Evolutionary conservation across 768 basidiomycete species (phyloP).

Genomic region (Boletus insuetus): DNA sequence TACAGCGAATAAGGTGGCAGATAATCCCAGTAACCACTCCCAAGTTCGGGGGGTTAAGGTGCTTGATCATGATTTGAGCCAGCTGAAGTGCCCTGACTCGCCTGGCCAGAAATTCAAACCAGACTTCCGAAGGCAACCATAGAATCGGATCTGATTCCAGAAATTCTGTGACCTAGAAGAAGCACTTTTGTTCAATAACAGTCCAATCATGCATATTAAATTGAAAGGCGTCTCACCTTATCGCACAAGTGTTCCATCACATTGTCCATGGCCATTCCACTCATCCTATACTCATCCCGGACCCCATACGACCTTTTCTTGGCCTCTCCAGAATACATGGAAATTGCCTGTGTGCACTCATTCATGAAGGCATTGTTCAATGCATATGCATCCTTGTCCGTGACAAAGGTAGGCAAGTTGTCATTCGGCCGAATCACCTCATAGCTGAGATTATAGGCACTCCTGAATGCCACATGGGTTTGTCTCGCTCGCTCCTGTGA

Average conservation of each 20-base stretch:
- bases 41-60: slow-evolving; percentile 1
- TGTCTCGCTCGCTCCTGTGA: no score
- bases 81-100: background rate
- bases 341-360: background rate
- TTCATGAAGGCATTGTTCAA: background rate
- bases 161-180: background rate
- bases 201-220: no score
- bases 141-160: slow-evolving; percentile 1
- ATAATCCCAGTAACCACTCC: slow-evolving; percentile 8
- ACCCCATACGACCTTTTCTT: background rate
- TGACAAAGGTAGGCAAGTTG: background rate
- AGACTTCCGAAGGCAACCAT: slow-evolving; percentile 1
- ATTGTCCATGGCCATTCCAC: background rate
- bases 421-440: background rate
- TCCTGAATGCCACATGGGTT: no score
- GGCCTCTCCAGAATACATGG: background rate
- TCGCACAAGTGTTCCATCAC: background rate
- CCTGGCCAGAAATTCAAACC: slow-evolving; percentile 7
- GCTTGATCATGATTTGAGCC: background rate
- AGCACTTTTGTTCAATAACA: no score
- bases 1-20: slow-evolving; percentile 1
- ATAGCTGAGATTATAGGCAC: background rate
- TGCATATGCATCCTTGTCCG: background rate
- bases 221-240: background rate
- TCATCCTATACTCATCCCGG: background rate